Conservation (phyloP, 2,329 filamentous ascomycete genomes). For the Colletotrichum orbiculare region DNA sequence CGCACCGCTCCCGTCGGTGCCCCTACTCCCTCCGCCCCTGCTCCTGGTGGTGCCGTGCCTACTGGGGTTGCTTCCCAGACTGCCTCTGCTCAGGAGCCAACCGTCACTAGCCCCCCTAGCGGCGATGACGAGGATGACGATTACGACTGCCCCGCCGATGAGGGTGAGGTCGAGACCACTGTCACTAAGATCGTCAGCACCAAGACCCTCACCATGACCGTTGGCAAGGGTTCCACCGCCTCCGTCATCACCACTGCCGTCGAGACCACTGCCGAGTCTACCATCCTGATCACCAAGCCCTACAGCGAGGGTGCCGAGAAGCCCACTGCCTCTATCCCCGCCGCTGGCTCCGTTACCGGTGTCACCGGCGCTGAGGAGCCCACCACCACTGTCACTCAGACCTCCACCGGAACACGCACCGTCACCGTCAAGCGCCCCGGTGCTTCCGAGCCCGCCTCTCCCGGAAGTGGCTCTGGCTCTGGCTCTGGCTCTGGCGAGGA, state of each 20-base stretch:
- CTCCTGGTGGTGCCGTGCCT: constrained; percentile 41
- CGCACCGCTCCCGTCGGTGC: constrained; percentile 44
- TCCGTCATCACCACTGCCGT: constrained; percentile 56
- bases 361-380: constrained; percentile 38
- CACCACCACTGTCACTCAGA: constrained; percentile 52
- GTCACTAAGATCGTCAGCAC: constrained; percentile 45
- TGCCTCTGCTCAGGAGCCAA: constrained; percentile 37
- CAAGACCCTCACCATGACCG: constrained; percentile 48
- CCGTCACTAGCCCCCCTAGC: constrained; percentile 26
- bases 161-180: constrained; percentile 35
- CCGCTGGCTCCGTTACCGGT: constrained; percentile 33
- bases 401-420: constrained; percentile 49
- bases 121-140: constrained; percentile 29
- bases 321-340: constrained; percentile 8
- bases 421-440: constrained; percentile 45
- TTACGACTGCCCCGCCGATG: constrained; percentile 34
- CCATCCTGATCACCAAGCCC: constrained; percentile 44
- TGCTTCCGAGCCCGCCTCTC: constrained; percentile 14
- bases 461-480: constrained; percentile 18
- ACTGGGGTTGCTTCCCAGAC: constrained; percentile 37
- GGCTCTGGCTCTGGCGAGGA: constrained; percentile 24
- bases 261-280: constrained; percentile 54
- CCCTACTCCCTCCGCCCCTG: constrained; percentile 37
- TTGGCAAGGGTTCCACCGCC: constrained; percentile 45
- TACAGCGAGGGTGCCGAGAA: constrained; percentile 7